Evolutionary conservation across 768 basidiomycete genomes (phyloP).

Genomic region (Exsudoporus frostii): DNA sequence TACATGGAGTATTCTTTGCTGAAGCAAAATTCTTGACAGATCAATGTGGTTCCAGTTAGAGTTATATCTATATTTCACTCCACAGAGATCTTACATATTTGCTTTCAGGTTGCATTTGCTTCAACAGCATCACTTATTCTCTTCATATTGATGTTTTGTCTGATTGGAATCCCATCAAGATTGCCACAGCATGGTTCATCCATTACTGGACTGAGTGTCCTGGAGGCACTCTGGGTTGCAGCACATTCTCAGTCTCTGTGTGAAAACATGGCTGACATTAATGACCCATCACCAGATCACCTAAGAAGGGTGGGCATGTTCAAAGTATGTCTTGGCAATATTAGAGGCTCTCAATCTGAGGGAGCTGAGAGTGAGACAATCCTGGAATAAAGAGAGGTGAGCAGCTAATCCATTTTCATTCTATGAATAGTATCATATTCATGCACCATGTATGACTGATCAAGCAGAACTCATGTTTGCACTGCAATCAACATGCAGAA

Average conservation of each 20-base stretch:
- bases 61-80: not conserved
- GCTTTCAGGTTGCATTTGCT: constrained; percentile 3
- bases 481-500: too few relatives aligned
- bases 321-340: too few relatives aligned
- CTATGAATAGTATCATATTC: too few relatives aligned
- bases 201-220: constrained; percentile 8
- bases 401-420: too few relatives aligned
- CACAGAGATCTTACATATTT: not conserved
- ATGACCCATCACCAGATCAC: not conserved
- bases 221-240: too few relatives aligned
- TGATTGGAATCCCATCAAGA: not conserved
- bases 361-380: not conserved
- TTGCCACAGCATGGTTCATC: not conserved
- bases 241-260: too few relatives aligned
- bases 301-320: not conserved
- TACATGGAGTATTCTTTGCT: not conserved
- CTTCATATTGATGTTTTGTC: not conserved
- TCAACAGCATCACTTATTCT: constrained; percentile 4
- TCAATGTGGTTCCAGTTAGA: constrained; percentile 15
- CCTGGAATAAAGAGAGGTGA: too few relatives aligned
- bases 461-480: too few relatives aligned
- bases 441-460: too few relatives aligned
- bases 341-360: not conserved
- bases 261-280: too few relatives aligned
- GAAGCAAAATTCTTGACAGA: not conserved